phyloP scores from a whole-genome alignment of 768 basidiomycete species.

The Tremella yokohamensis region DNA sequence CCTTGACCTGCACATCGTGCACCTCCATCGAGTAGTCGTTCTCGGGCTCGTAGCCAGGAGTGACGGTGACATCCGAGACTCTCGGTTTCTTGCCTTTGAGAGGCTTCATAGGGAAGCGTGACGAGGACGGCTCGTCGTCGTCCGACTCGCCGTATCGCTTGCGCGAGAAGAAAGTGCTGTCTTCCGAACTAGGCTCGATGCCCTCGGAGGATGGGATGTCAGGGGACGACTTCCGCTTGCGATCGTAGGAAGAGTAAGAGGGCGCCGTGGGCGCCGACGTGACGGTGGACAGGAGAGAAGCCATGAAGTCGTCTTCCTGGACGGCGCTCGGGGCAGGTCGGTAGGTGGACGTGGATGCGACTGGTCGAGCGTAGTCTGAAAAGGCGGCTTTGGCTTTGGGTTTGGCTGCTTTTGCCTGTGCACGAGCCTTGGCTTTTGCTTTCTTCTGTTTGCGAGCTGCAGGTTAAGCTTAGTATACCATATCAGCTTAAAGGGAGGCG shows the following conservation, averaged over 20 bases:
- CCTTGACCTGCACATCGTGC: constrained; percentile 26
- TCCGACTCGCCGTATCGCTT: constrained; percentile 43
- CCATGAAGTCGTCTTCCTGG: constrained; percentile 88
- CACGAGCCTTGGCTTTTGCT: constrained; percentile 27
- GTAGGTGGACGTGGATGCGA: constrained; percentile 60
- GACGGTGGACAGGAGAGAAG: constrained; percentile 62
- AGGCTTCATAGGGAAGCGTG: constrained; percentile 31
- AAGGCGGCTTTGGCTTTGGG: constrained; percentile 51
- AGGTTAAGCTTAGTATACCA: neutral
- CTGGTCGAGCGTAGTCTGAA: constrained; percentile 50
- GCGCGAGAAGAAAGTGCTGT: constrained; percentile 24
- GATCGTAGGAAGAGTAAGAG: constrained; percentile 32
- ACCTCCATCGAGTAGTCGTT: constrained; percentile 34
- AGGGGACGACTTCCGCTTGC: constrained; percentile 58
- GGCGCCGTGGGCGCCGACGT: constrained; percentile 41
- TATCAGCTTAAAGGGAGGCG: too few relatives aligned
- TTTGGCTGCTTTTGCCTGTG: constrained; percentile 42
- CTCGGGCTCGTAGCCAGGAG: constrained; percentile 26
- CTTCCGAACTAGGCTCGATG: constrained; percentile 39
- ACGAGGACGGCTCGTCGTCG: constrained; percentile 32
- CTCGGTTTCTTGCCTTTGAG: constrained; percentile 43
- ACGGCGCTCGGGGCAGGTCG: constrained; percentile 69
- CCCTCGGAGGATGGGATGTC: constrained; percentile 41
- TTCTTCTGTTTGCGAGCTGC: constrained; percentile 38
- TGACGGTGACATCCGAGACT: constrained; percentile 33